phyloP scores from a whole-genome alignment of 2,329 filamentous ascomycete genomes.

The Whalleya microplaca region DNA sequence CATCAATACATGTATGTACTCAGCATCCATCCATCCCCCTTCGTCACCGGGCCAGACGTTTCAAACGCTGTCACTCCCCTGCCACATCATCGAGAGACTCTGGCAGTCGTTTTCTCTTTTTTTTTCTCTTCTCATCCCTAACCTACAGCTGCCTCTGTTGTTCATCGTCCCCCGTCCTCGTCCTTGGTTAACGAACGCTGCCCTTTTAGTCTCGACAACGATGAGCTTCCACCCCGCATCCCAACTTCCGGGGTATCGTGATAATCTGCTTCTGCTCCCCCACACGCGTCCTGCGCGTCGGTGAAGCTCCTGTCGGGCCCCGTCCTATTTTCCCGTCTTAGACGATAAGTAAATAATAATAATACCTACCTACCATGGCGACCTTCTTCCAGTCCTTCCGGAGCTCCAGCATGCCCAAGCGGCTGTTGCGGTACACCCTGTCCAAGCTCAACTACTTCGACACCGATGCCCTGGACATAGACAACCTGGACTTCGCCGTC shows the following conservation, averaged over 20 bases:
- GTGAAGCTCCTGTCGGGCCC: slow-evolving; percentile 13
- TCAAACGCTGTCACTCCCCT: neutral
- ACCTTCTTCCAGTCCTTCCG: slow-evolving; percentile 69
- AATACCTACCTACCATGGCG: slow-evolving; percentile 59
- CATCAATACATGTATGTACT: neutral
- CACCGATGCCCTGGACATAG: slow-evolving; percentile 81
- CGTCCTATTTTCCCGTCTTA: slow-evolving; percentile 1
- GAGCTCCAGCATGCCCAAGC: slow-evolving; percentile 81
- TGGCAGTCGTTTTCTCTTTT: neutral
- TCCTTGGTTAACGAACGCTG: no score
- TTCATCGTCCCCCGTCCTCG: neutral
- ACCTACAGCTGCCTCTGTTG: no score
- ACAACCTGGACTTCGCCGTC: slow-evolving; percentile 81
- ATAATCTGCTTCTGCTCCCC: slow-evolving; percentile 29
- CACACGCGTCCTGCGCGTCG: slow-evolving; percentile 33
- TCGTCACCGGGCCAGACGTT: slow-evolving; percentile 7
- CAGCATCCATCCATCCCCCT: neutral
- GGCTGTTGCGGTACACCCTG: slow-evolving; percentile 83
- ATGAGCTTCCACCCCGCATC: slow-evolving; percentile 39
- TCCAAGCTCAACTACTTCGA: slow-evolving; percentile 85
- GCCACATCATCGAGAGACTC: neutral
- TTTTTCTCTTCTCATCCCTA: neutral
- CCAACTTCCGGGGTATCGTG: slow-evolving; percentile 35
- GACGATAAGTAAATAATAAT: slow-evolving; percentile 2
- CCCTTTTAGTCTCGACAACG: slow-evolving; percentile 29